A percentile compares a stretch with the other conserved stretches of the same genome.
These are phyloP conservation scores for Penicillium alfredii DNA, from an alignment of 495 filamentous ascomycete species.

Conservation along the genomic window DNA sequence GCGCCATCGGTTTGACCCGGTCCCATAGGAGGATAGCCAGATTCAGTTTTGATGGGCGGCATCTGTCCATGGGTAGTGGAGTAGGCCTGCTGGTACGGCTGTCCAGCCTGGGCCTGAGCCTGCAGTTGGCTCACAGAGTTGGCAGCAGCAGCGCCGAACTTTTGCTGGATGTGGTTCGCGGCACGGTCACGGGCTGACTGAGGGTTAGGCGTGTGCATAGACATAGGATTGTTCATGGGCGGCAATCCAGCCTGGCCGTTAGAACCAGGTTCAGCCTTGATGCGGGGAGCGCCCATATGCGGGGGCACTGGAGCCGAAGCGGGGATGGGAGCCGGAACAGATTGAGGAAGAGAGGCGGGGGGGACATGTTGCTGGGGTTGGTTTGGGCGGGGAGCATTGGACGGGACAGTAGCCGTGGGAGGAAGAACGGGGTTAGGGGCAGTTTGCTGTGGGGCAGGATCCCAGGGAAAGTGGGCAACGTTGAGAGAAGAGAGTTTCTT, in stretches of 20 bases:
- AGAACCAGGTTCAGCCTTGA: conserved; percentile 72
- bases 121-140: conserved; percentile 63
- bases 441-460: conserved; percentile 57
- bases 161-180: conserved; percentile 57
- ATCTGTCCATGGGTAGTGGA: conserved; percentile 40
- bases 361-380: conserved; percentile 31
- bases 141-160: conserved; percentile 66
- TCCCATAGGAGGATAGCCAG: conserved; percentile 38
- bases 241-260: conserved; percentile 43
- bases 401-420: conserved; percentile 50
- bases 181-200: conserved; percentile 61
- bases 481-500: conserved; percentile 73
- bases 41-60: conserved; percentile 45
- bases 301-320: conserved; percentile 1
- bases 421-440: conserved; percentile 35
- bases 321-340: conserved; percentile 16
- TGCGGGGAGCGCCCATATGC: conserved; percentile 40
- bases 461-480: conserved; percentile 92
- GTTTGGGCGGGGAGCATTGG: conserved; percentile 47
- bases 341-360: conserved; percentile 30
- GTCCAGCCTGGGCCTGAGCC: conserved; percentile 38
- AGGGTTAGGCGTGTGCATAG: conserved; percentile 34
- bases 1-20: conserved; percentile 70
- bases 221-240: conserved; percentile 30
- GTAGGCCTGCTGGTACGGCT: conserved; percentile 39